Evolutionary conservation across 495 filamentous ascomycete species (phyloP).

Genomic region (Trichocladium uniseriatum): DNA sequence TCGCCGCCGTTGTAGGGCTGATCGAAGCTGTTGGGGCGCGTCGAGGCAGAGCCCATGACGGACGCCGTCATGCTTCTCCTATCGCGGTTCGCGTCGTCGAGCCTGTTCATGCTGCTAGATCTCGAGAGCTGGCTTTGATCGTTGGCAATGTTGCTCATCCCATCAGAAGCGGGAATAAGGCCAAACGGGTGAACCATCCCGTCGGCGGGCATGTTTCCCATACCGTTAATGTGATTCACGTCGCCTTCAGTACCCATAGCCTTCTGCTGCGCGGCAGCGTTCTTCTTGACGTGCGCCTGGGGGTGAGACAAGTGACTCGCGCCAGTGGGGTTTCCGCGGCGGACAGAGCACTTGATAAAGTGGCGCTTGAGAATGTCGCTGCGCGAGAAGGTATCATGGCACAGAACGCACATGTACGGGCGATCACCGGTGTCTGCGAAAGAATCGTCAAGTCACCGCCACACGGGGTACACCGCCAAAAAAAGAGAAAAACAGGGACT

Average conservation of each 20-base stretch:
- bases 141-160: conserved; percentile 43
- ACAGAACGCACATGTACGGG: conserved; percentile 93
- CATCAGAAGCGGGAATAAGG: conserved; percentile 37
- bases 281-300: conserved; percentile 75
- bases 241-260: conserved; percentile 33
- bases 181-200: conserved; percentile 43
- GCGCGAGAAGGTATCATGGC: conserved; percentile 96
- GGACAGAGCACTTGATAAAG: conserved; percentile 95
- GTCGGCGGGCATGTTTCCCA: conserved; percentile 41
- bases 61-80: conserved; percentile 44
- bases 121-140: conserved; percentile 47
- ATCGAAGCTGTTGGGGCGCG: conserved; percentile 33
- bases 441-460: conserved; percentile 18
- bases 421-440: conserved; percentile 82
- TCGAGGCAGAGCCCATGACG: conserved; percentile 29
- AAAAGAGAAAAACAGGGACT: conserved; percentile 38
- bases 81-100: conserved; percentile 42
- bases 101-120: conserved; percentile 49
- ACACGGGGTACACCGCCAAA: not conserved
- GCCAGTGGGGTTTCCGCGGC: conserved; percentile 88
- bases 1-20: conserved; percentile 43
- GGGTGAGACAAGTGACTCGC: conserved; percentile 87
- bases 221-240: conserved; percentile 45
- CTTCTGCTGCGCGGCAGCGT: conserved; percentile 51
- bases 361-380: conserved; percentile 98